Conservation (phyloP, 2,329 filamentous ascomycete species). For the Colletotrichum tofieldiae region DNA sequence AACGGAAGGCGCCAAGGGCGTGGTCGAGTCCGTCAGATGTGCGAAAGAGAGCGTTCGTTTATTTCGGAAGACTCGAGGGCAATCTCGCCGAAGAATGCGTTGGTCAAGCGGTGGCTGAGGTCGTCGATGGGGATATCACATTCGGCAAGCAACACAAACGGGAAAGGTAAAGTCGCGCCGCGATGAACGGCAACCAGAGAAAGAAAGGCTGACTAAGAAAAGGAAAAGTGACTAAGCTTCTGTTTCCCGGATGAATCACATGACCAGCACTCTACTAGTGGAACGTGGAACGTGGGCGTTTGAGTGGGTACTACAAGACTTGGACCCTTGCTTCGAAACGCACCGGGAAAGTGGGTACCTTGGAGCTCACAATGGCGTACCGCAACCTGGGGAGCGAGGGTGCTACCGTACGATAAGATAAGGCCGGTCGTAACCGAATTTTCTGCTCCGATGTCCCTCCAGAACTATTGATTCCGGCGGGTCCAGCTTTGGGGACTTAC, state of each 20-base stretch:
- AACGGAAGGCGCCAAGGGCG: neutral
- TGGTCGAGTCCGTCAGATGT: neutral
- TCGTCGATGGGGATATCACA: neutral
- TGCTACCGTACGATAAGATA: slow-evolving; percentile 39
- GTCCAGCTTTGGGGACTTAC: slow-evolving; percentile 3
- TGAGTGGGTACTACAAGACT: no score
- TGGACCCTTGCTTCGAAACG: neutral
- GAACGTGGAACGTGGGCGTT: neutral
- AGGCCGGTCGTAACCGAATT: slow-evolving; percentile 38
- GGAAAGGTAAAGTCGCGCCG: neutral
- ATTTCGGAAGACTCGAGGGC: neutral
- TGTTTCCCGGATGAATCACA: neutral
- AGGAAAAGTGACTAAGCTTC: neutral
- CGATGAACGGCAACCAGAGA: neutral
- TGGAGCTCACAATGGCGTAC: slow-evolving; percentile 5
- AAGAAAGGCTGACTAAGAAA: neutral
- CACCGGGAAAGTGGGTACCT: slow-evolving; percentile 1
- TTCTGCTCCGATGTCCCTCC: slow-evolving; percentile 41
- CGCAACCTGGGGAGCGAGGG: slow-evolving; percentile 21
- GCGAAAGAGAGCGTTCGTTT: no score
- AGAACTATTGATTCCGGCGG: slow-evolving; percentile 29
- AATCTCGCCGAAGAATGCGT: neutral
- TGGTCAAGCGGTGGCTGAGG: neutral
- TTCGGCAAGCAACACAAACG: neutral
- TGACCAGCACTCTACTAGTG: neutral